Conservation (phyloP, 371 early-diverging fungal genomes). For the Mortierella sp. region DNA sequence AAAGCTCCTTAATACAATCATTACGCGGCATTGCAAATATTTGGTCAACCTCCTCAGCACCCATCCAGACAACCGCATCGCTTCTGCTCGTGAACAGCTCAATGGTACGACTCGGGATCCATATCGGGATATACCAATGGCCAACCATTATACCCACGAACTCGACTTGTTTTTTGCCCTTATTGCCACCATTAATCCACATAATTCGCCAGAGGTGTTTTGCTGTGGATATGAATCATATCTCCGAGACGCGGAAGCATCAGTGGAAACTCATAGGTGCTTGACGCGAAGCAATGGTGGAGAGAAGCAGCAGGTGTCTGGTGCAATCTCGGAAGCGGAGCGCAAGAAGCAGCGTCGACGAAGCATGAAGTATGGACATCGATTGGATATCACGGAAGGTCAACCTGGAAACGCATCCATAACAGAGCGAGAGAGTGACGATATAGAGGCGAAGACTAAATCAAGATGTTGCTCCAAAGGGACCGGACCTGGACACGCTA, state of each 20-base stretch:
- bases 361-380: slow-evolving; percentile 70
- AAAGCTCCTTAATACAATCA: slow-evolving; percentile 81
- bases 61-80: slow-evolving; percentile 61
- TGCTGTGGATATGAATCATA: slow-evolving; percentile 80
- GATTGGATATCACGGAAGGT: slow-evolving; percentile 46
- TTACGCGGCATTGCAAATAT: slow-evolving; percentile 81
- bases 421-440: slow-evolving; percentile 10
- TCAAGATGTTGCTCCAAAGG: slow-evolving; percentile 14
- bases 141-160: slow-evolving; percentile 77
- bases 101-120: slow-evolving; percentile 12
- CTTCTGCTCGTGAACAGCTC: slow-evolving; percentile 13
- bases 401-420: slow-evolving; percentile 3
- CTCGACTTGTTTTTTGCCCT: slow-evolving; percentile 78
- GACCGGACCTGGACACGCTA: slow-evolving; percentile 12
- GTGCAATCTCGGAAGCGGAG: slow-evolving; percentile 19
- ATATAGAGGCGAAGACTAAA: slow-evolving; percentile 2
- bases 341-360: slow-evolving; percentile 60
- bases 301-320: neutral
- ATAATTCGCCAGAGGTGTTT: slow-evolving; percentile 63
- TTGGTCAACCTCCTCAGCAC: slow-evolving; percentile 75
- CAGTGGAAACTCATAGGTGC: slow-evolving; percentile 70
- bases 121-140: slow-evolving; percentile 42
- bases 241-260: slow-evolving; percentile 77
- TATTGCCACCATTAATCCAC: slow-evolving; percentile 68
- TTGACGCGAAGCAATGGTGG: slow-evolving; percentile 58